Evolutionary conservation across 192 early-diverging fungal species (phyloP).

Genomic region (Umbelopsis sp.): DNA sequence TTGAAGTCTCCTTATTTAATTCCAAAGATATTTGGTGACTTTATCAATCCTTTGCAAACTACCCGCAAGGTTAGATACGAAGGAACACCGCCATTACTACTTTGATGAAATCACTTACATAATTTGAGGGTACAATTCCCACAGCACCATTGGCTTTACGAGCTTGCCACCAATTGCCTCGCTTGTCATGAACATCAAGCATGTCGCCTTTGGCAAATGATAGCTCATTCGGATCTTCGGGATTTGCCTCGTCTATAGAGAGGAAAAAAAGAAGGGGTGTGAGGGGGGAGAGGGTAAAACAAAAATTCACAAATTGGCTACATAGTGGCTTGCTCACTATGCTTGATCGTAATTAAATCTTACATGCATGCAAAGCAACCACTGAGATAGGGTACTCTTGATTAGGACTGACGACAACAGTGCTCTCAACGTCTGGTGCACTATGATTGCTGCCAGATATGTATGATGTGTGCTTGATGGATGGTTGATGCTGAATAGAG

Average conservation of each 20-base stretch:
- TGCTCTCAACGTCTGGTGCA: conserved; percentile 28
- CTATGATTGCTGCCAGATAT: conserved; percentile 6
- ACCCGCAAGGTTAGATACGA: not conserved
- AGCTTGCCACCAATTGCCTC: conserved; percentile 99
- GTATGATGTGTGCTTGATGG: conserved; percentile 10
- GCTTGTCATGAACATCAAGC: conserved; percentile 84
- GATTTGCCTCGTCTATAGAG: conserved; percentile 78
- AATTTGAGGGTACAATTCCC: conserved; percentile 93
- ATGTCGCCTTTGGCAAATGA: conserved; percentile 87
- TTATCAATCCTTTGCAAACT: conserved; percentile 10
- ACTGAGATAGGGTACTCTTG: conserved; percentile 62
- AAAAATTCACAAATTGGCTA: conserved; percentile 15
- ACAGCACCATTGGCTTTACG: conserved; percentile 75
- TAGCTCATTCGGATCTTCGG: conserved; percentile 89
- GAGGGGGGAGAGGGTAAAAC: not conserved
- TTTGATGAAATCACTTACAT: conserved; percentile 42
- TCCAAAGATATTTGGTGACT: not conserved
- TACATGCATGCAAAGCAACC: conserved; percentile 70
- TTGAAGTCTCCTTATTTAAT: too few relatives aligned
- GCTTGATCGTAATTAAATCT: conserved; percentile 20
- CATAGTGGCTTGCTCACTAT: not conserved
- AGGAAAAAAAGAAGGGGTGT: not conserved
- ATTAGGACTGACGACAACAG: conserved; percentile 49
- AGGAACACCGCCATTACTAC: not conserved
- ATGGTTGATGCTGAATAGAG: not conserved